Evolutionary conservation across 345 rosid genomes (phyloP), one percentile per base, ranked within the genome.

Genomic region (Camelina sativa): DNA sequence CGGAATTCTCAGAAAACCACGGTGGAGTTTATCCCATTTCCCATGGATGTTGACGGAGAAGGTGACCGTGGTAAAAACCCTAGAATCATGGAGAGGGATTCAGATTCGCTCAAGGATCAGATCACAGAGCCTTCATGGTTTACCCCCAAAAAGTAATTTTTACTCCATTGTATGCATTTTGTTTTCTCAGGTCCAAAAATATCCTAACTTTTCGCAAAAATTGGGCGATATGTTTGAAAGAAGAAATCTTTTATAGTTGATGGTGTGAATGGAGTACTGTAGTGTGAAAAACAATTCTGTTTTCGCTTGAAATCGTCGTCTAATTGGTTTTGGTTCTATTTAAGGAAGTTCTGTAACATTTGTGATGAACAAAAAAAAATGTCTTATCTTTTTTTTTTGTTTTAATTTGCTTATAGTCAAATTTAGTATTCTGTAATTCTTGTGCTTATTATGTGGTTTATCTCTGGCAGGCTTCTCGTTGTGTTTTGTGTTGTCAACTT

Each of bases 401-500:
- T 8, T 25, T 13, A 7, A 1, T 56, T 46, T 66, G 34, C 62
- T 37, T 62, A 35, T 22, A 28, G 4, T 4, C 41, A 50, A n/a
- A n/a, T 19, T 41, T 40, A 23, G 44, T 72, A n/a, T 71, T 17
- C 7, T 53, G 55, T 38, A 3, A 12, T 11, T 62, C 1, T 46
- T 78, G 11, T 78, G 40, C 13, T 16, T 38, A 2, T 25, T 15
- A 28, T 56, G 23, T 54, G 58, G 30, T n/a, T 28, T 57, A 0
- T 72, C 8, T 68, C 64, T 84, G 82, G 82, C 92, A 95, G 97
- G 92, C 80, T 95, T 73, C 90, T 94, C 37, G 58, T 79, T 56
- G 82, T 90, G 70, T 94, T 94, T 80, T 94, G 98, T 75, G 73
- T 90, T 38, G 82, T 94, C 84, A 94, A 94, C 82, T 57, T 91